Evolutionary conservation across 352 stramenopile genomes (phyloP).

Genomic region (Globisporangium polare): DNA sequence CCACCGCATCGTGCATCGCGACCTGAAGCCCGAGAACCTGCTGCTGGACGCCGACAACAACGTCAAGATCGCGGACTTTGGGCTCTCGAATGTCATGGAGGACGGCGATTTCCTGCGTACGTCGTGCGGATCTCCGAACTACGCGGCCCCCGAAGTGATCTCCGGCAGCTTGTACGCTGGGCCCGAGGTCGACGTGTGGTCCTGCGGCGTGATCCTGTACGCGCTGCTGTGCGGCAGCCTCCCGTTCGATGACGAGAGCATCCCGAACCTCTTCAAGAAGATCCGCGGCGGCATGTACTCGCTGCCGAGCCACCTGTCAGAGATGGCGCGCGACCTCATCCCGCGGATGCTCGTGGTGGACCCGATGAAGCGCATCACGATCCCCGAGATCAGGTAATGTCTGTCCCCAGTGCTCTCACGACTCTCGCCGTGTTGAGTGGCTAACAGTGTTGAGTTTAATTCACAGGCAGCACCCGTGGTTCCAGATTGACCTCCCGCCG

Average conservation of each 20-base stretch:
- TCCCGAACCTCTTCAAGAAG: slow-evolving; percentile 99
- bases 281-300: slow-evolving; percentile 98
- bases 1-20: slow-evolving; percentile 98
- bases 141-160: slow-evolving; percentile 99
- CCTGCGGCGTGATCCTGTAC: slow-evolving; percentile 99
- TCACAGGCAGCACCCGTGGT: slow-evolving; percentile 94
- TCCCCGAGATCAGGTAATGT: slow-evolving; percentile 96
- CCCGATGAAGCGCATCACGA: slow-evolving; percentile 99
- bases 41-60: slow-evolving; percentile 98
- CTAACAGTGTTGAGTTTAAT: neutral
- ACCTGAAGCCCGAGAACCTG: slow-evolving; percentile 98
- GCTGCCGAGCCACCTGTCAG: slow-evolving; percentile 95
- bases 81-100: slow-evolving; percentile 98
- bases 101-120: slow-evolving; percentile 99
- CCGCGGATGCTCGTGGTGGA: slow-evolving; percentile 98
- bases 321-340: slow-evolving; percentile 96
- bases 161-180: slow-evolving; percentile 97
- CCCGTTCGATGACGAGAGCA: slow-evolving; percentile 98
- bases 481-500: slow-evolving; percentile 96
- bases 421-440: too few relatives aligned
- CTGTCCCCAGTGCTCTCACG: too few relatives aligned
- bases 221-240: slow-evolving; percentile 97
- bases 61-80: slow-evolving; percentile 99
- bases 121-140: slow-evolving; percentile 98
- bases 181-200: slow-evolving; percentile 99